Evolutionary conservation across 108 stramenopile genomes (phyloP).

Genomic region (Nitzschia sp.): DNA sequence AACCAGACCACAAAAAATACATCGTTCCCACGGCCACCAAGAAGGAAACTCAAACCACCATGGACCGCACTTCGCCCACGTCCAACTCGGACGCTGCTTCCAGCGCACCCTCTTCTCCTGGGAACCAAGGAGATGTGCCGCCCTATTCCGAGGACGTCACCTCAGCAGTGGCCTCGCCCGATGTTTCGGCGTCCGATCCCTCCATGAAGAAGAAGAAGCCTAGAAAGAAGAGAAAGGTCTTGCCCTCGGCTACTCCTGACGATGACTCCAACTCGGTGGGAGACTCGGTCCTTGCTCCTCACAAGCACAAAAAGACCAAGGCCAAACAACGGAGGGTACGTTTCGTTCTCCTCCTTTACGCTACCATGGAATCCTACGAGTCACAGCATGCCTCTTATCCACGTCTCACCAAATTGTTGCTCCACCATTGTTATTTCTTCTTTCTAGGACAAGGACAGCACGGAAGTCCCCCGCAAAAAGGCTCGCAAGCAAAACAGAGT

Average conservation of each 20-base stretch:
- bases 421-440: neutral
- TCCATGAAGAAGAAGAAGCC: constrained; percentile 7
- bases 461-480: constrained; percentile 37
- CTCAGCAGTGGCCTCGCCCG: neutral
- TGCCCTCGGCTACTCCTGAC: neutral
- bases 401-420: constrained; percentile 1
- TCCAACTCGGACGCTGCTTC: constrained; percentile 6
- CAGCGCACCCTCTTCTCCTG: neutral
- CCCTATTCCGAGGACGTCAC: neutral
- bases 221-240: constrained; percentile 37
- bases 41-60: neutral
- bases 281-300: neutral
- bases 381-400: neutral
- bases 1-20: no score
- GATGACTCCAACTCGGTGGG: constrained; percentile 14
- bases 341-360: neutral
- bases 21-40: no score
- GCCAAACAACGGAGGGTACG: constrained; percentile 29
- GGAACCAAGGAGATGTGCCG: neutral
- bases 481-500: constrained; percentile 34
- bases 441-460: constrained; percentile 29
- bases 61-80: constrained; percentile 10
- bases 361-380: neutral
- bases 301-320: constrained; percentile 34
- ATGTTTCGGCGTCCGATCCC: neutral